phyloP scores from a whole-genome alignment of 2,329 filamentous ascomycete species.

The Dothistroma pini region DNA sequence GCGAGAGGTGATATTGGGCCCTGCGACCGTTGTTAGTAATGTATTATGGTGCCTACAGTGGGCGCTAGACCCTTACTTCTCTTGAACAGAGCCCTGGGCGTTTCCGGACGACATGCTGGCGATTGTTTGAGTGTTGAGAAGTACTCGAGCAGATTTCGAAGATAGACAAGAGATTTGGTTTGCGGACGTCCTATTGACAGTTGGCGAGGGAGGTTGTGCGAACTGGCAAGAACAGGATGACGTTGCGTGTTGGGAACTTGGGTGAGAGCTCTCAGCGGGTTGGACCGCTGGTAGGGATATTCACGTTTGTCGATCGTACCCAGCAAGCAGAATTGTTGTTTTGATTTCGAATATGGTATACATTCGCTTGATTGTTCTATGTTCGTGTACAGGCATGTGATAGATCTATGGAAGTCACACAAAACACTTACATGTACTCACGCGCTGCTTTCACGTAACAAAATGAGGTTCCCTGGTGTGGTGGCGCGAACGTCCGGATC shows the following conservation, averaged over 20 bases:
- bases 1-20: slow-evolving; percentile 59
- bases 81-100: slow-evolving; percentile 25
- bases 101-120: slow-evolving; percentile 21
- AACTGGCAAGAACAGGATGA: slow-evolving; percentile 1
- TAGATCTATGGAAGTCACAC: background rate
- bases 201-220: slow-evolving; percentile 1
- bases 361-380: background rate
- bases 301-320: background rate
- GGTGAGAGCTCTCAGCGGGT: background rate
- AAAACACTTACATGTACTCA: background rate
- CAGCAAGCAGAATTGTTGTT: background rate
- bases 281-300: background rate
- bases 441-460: background rate
- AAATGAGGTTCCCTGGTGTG: background rate
- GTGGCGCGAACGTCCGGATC: background rate
- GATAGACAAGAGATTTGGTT: background rate
- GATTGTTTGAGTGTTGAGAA: slow-evolving; percentile 10
- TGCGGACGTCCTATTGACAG: background rate
- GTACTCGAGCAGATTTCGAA: slow-evolving; percentile 6
- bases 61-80: slow-evolving; percentile 19
- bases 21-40: slow-evolving; percentile 21
- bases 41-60: slow-evolving; percentile 3
- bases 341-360: background rate
- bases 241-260: background rate
- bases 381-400: background rate